phyloP scores from a whole-genome alignment of 179 eudicot species.

The Amaranthus tricolor region DNA sequence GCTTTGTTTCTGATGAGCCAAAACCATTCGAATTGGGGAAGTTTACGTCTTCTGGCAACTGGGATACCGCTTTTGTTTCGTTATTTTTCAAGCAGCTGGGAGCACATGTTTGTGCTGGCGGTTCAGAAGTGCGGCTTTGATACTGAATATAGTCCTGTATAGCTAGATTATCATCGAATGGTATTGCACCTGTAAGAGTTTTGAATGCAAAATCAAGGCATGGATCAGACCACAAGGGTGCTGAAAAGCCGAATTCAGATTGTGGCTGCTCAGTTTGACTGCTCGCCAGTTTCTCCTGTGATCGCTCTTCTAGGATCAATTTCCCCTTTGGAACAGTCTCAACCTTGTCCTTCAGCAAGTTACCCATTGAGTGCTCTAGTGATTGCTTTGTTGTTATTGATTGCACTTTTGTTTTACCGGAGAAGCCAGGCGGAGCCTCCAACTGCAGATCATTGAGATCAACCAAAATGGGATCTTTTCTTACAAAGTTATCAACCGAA shows the following conservation, averaged over 20 bases:
- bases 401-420: conserved; percentile 10
- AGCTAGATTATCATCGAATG: conserved; percentile 50
- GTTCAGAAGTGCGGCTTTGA: conserved; percentile 36
- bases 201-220: conserved; percentile 90
- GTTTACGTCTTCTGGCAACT: conserved; percentile 27
- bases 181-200: conserved; percentile 84
- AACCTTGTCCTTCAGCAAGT: neutral
- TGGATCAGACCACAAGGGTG: conserved; percentile 68
- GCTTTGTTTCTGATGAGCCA: conserved; percentile 26
- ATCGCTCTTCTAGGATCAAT: conserved; percentile 26
- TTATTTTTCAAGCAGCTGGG: conserved; percentile 28
- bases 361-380: conserved; percentile 24
- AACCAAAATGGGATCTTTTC: neutral
- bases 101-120: conserved; percentile 26
- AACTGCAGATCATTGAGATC: conserved; percentile 23
- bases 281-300: neutral
- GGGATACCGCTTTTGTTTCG: conserved; percentile 22
- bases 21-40: conserved; percentile 27
- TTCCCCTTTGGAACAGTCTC: conserved; percentile 21
- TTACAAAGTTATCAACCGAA: neutral
- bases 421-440: conserved; percentile 23
- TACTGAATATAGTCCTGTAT: conserved; percentile 45
- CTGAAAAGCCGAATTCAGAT: conserved; percentile 37
- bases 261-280: conserved; percentile 21
- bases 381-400: conserved; percentile 11